Evolutionary conservation across 192 early-diverging fungal genomes (phyloP).

Genomic region (Coemansia sp.): DNA sequence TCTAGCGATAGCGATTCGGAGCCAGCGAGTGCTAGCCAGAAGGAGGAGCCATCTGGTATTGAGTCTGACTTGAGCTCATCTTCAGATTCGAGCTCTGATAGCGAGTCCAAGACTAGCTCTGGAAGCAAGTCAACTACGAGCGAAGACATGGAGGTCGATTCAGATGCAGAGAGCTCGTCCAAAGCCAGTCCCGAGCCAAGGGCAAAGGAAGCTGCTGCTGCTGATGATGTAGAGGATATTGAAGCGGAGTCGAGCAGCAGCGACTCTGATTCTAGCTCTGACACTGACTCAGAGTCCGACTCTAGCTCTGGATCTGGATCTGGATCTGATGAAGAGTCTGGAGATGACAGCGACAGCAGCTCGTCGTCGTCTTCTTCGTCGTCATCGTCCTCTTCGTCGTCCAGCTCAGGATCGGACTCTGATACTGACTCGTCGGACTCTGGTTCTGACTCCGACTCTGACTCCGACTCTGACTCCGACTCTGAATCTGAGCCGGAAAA

Average conservation of each 20-base stretch:
- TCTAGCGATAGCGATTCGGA: conserved; percentile 3
- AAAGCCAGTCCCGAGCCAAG: not conserved
- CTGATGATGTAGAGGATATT: not conserved
- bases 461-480: conserved; percentile 4
- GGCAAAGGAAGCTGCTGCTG: not conserved
- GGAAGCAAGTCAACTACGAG: not conserved
- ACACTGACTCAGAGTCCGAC: conserved; percentile 7
- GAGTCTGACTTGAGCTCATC: conserved; percentile 10
- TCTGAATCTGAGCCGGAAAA: conserved; percentile 15
- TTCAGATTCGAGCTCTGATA: not conserved
- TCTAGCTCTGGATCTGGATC: conserved; percentile 10
- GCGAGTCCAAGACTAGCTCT: conserved; percentile 6
- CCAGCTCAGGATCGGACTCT: conserved; percentile 9
- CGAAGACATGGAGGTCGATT: conserved; percentile 4
- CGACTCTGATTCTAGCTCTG: not conserved
- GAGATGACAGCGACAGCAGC: conserved; percentile 3
- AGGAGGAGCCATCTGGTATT: not conserved
- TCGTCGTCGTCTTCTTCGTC: conserved; percentile 9
- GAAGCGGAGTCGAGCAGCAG: conserved; percentile 4
- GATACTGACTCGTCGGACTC: not conserved
- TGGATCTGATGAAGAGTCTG: conserved; percentile 3
- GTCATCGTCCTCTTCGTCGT: not conserved
- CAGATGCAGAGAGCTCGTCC: conserved; percentile 1
- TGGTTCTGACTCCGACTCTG: conserved; percentile 1
- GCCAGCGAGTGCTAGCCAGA: not conserved